Percentiles rank a stretch among this genome's conserved stretches.
Conservation (phyloP, 352 stramenopile species). For the Pythium oligandrum region DNA sequence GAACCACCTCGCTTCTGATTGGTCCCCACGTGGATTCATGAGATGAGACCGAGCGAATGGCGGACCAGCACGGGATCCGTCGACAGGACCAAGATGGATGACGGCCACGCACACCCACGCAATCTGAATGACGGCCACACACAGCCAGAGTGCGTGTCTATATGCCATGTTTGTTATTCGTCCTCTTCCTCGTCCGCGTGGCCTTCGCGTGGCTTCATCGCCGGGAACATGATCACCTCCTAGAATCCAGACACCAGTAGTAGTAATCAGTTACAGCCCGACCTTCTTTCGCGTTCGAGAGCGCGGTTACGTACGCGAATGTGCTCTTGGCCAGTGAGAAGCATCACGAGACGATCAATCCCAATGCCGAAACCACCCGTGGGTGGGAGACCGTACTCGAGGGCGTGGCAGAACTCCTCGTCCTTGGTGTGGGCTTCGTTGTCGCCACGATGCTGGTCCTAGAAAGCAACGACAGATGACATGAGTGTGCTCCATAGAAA, state of each 20-base stretch:
- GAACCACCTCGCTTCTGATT: too few relatives aligned
- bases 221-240: conserved; percentile 99
- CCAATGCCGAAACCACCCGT: conserved; percentile 97
- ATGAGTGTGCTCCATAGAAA: neutral
- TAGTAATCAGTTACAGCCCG: neutral
- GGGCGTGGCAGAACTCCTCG: conserved; percentile 96
- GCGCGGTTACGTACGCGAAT: conserved; percentile 76
- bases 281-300: neutral
- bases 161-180: neutral
- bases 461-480: neutral
- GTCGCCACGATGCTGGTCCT: conserved; percentile 74
- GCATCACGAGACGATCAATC: conserved; percentile 98
- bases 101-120: too few relatives aligned
- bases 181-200: neutral
- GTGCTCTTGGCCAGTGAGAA: conserved; percentile 97
- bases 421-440: conserved; percentile 91
- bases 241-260: conserved; percentile 35
- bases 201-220: conserved; percentile 91
- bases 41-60: too few relatives aligned
- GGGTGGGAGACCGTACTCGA: conserved; percentile 97
- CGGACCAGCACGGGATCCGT: too few relatives aligned
- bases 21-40: too few relatives aligned
- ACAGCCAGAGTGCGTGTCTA: too few relatives aligned
- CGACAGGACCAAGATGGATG: too few relatives aligned
- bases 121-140: too few relatives aligned